Evolutionary conservation across 2,329 filamentous ascomycete genomes (phyloP), one percentile per base, ranked within the genome.

Genomic region (Aspergillus terreus): DNA sequence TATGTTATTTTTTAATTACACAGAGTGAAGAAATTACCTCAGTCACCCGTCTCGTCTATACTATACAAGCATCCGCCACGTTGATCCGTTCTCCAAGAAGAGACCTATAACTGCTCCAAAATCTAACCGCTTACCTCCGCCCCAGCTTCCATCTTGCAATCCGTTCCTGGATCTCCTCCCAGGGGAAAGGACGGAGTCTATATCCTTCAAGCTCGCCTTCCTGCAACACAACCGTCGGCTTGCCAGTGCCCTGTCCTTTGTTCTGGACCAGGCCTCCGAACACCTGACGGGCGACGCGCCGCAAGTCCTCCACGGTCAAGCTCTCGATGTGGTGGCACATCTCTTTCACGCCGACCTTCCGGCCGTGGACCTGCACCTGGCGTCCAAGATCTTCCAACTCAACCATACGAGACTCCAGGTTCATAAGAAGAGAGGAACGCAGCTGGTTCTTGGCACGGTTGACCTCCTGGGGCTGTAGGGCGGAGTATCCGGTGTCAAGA

Each of bases 401-500:
- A 9, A 99, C 91, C 91, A 99, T 96, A 54, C 94, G 82, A 61
- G 85, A 91, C 76, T 99, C 94, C 25, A 99, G 83, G 74, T 99
- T 99, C 94, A 99, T 99, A 46, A 99, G 81, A 38, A 99, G 78
- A 51, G 84, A 88, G 12, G 86, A 92, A 40, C 92, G 84, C 14
- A 99, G 83, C 76, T 99, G 94, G 71, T 99, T 99, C 82, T 99
- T 99, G 15, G 94, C 94, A 46, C 94, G 86, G 66, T 85, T 84
- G 52, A 99, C 92, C 73, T 99, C 94, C 33, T 78, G 80, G 2
- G 83, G 74, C 60, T 86, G 83, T 9, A 99, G 79, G 2, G 86
- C 81, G 0, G 82, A 78, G 68, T 86, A 90, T 25, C 92, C 91
- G 0, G 78, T 82, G 49, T 92, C 87, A 23, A 90, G 77, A 3